phyloP scores from a whole-genome alignment of 768 basidiomycete species.

The Suillus alpinus region DNA sequence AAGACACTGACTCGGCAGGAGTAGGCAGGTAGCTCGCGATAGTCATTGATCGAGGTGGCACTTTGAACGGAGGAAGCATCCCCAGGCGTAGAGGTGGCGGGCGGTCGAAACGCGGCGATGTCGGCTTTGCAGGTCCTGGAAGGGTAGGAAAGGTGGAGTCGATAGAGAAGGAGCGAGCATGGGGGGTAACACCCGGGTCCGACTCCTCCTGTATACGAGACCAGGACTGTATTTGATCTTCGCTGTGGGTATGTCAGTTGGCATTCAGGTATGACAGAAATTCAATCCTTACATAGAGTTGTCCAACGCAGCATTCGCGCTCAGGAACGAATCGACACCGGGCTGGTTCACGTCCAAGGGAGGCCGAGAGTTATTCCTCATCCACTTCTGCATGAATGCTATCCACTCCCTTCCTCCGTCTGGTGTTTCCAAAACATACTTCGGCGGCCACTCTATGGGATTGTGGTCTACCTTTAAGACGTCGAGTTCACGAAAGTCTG shows the following conservation, averaged over 20 bases:
- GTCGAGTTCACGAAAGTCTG: constrained; percentile 66
- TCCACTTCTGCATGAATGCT: constrained; percentile 68
- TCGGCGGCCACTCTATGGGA: constrained; percentile 92
- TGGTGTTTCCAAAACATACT: constrained; percentile 45
- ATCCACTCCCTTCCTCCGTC: constrained; percentile 73
- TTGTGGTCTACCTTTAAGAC: constrained; percentile 88
- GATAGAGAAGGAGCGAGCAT: constrained; percentile 58
- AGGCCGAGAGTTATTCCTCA: constrained; percentile 48
- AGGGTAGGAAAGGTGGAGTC: constrained; percentile 56
- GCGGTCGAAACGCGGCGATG: constrained; percentile 32
- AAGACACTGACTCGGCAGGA: constrained; percentile 53
- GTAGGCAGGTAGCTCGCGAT: constrained; percentile 56
- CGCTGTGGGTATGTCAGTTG: constrained; percentile 23
- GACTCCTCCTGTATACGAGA: constrained; percentile 36
- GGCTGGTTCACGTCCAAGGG: constrained; percentile 31
- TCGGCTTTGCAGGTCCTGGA: constrained; percentile 23
- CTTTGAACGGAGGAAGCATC: constrained; percentile 39
- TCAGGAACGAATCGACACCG: constrained; percentile 50
- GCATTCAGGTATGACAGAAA: constrained; percentile 1
- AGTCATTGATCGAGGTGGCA: constrained; percentile 47
- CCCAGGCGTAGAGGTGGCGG: constrained; percentile 51
- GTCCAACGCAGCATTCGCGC: constrained; percentile 39
- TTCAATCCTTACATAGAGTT: constrained; percentile 24
- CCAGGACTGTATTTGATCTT: constrained; percentile 46
- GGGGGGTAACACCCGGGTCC: constrained; percentile 42